These are phyloP conservation scores for Coniferiporia sulphurascens DNA, from an alignment of 1,284 basidiomycete species.

Conservation along the genomic window DNA sequence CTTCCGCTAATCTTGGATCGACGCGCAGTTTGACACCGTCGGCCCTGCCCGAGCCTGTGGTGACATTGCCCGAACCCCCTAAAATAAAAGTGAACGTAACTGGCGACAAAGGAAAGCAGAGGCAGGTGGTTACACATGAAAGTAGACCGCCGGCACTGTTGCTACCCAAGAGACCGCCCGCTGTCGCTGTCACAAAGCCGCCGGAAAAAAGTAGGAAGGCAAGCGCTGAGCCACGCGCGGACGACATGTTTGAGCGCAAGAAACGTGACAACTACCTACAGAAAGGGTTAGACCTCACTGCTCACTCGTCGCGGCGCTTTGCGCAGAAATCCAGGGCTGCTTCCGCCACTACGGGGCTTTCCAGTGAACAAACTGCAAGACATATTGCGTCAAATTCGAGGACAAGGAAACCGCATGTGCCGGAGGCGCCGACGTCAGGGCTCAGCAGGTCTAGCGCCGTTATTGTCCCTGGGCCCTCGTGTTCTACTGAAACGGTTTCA, in stretches of 20 bases:
- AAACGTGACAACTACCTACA: slow-evolving; percentile 19
- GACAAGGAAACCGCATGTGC: background rate
- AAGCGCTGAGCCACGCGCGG: slow-evolving; percentile 1
- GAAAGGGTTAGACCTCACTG: slow-evolving; percentile 19
- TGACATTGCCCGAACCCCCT: background rate
- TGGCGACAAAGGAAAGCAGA: background rate
- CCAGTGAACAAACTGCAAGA: background rate
- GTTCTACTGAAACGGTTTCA: background rate
- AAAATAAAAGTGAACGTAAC: no score
- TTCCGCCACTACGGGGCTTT: background rate
- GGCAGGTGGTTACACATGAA: background rate
- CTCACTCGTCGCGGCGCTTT: slow-evolving; percentile 12
- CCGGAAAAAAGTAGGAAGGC: background rate
- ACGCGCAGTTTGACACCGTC: background rate
- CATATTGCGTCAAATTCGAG: background rate
- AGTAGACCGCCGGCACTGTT: background rate
- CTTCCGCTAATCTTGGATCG: background rate
- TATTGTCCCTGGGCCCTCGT: background rate
- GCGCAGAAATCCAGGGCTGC: background rate
- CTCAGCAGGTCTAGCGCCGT: background rate
- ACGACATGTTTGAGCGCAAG: slow-evolving; percentile 20
- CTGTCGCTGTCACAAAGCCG: background rate
- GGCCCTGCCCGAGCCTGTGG: background rate
- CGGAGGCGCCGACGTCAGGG: background rate
- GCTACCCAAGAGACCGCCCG: background rate